Base-by-base conservation (phyloP, 225 moss, liverwort and hornwort species). In the Physcomitrellopsis africana region DNA sequence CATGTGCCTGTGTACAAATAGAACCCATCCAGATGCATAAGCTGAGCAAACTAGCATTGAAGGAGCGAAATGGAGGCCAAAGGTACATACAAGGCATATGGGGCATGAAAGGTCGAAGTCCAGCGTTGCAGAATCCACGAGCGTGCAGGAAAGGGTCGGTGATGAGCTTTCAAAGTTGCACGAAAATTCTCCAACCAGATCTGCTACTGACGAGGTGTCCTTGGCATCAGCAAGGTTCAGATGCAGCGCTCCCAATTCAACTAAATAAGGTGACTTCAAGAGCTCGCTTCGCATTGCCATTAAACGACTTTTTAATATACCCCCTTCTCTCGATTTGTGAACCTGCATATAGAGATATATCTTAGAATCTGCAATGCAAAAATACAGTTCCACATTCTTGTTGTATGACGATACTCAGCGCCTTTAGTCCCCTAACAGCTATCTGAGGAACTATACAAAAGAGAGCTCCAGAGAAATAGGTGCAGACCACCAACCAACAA, bases 201-300 rank as follows among this genome's bases (percentile, higher is more conserved):
- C 80, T 56, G 65, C 44, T 51, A 72, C 49, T 54, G 77, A 56
- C 51, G 67, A 63, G 15, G 70, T 42, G n/a, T 47, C 67, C 53
- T 67, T 70, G 24, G 75, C 49, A 78, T 83, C 82, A 53, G 90
- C 84, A 51, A 97, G 86, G 82, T 97, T 97, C 32, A 94, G 58
- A 13, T 91, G 91, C 42, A 97, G 83, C 77, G 96, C 94, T 68
- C 90, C 89, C 67, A 97, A 81, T 67, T 97, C 96, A 57, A 97
- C 81, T 61, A 97, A 84, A 76, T 91, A 91, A 7, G 96, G 96
- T 46, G 96, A 97, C 80, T 94, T 94, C 80, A 97, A 63, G 17
- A 97, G 91, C 84, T 94, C 96, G 48, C 88, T 81, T 16, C 92
- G 88, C 90, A 87, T 88, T 32, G 81, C 86, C 78, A 89, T 82